Percentiles rank a stretch among this genome's conserved stretches.
These are phyloP conservation scores for Zygoascus biomembranicola DNA, from an alignment of 805 yeast species.

Conservation along the genomic window DNA sequence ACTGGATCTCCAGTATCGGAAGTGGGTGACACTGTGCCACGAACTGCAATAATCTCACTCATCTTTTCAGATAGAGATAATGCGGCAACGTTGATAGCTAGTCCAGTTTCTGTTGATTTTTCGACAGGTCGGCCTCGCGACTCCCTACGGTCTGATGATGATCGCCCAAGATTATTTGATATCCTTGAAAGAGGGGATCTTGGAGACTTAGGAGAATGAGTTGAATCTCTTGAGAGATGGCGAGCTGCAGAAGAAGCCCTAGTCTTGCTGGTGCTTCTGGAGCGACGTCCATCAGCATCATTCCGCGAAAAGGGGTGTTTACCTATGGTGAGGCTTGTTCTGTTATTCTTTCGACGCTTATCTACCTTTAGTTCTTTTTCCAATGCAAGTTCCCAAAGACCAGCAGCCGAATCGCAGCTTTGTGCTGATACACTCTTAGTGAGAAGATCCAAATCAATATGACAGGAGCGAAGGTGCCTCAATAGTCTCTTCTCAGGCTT, in stretches of 20 bases:
- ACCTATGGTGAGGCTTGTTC: constrained; percentile 11
- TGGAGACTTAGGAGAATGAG: neutral
- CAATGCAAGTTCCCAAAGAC: constrained; percentile 61
- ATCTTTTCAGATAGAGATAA: neutral
- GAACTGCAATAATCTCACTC: neutral
- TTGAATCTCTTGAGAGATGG: neutral
- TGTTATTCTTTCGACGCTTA: constrained; percentile 6
- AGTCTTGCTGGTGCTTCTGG: neutral
- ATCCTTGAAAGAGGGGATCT: neutral
- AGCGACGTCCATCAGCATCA: neutral
- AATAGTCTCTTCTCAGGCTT: constrained; percentile 55
- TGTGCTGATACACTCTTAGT: constrained; percentile 48
- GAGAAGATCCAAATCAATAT: constrained; percentile 55
- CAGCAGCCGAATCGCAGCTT: constrained; percentile 65
- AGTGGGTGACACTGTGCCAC: neutral
- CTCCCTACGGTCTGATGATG: neutral
- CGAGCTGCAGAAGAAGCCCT: neutral
- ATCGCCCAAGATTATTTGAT: neutral
- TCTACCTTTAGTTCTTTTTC: constrained; percentile 37
- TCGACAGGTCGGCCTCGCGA: neutral
- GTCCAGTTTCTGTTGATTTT: neutral
- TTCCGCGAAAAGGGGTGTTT: constrained; percentile 2
- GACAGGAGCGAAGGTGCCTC: constrained; percentile 48
- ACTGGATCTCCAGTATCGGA: neutral
- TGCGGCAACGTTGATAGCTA: neutral